phyloP scores from a whole-genome alignment of 2,329 filamentous ascomycete genomes.

The Cladosporium sp. region DNA sequence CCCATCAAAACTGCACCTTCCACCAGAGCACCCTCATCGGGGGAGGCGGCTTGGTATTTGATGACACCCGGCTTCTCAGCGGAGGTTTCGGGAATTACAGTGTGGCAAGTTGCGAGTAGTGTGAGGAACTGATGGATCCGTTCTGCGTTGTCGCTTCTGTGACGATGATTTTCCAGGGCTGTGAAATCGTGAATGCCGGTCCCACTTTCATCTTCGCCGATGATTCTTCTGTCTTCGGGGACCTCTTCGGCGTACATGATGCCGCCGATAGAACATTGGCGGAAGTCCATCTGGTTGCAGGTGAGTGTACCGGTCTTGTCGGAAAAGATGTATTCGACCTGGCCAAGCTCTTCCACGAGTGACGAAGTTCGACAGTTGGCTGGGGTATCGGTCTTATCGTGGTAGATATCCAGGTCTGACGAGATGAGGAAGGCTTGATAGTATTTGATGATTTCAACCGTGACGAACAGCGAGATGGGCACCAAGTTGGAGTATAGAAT shows the following conservation, averaged over 20 bases:
- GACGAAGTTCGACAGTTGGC: slow-evolving; percentile 95
- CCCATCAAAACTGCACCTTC: slow-evolving; percentile 82
- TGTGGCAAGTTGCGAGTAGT: slow-evolving; percentile 87
- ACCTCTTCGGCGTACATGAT: slow-evolving; percentile 92
- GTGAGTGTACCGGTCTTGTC: slow-evolving; percentile 97
- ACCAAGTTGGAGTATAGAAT: slow-evolving; percentile 95
- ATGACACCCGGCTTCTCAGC: slow-evolving; percentile 75
- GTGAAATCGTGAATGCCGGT: slow-evolving; percentile 83
- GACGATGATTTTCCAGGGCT: slow-evolving; percentile 65
- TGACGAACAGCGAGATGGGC: slow-evolving; percentile 96
- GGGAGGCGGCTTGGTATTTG: slow-evolving; percentile 97
- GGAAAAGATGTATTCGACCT: slow-evolving; percentile 98
- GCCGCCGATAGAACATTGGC: slow-evolving; percentile 87
- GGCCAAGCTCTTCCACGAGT: slow-evolving; percentile 92
- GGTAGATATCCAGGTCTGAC: slow-evolving; percentile 96
- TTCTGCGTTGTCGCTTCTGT: slow-evolving; percentile 45
- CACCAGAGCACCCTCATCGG: slow-evolving; percentile 94
- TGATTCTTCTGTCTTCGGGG: slow-evolving; percentile 81
- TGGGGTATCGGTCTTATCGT: slow-evolving; percentile 90
- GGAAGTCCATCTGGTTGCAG: slow-evolving; percentile 99
- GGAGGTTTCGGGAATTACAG: slow-evolving; percentile 87
- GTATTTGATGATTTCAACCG: slow-evolving; percentile 96
- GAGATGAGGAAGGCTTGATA: slow-evolving; percentile 98
- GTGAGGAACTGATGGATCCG: slow-evolving; percentile 79
- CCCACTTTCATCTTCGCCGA: slow-evolving; percentile 66